Evolutionary conservation across 495 filamentous ascomycete genomes (phyloP).

Genomic region (Penicillium malachiteum): DNA sequence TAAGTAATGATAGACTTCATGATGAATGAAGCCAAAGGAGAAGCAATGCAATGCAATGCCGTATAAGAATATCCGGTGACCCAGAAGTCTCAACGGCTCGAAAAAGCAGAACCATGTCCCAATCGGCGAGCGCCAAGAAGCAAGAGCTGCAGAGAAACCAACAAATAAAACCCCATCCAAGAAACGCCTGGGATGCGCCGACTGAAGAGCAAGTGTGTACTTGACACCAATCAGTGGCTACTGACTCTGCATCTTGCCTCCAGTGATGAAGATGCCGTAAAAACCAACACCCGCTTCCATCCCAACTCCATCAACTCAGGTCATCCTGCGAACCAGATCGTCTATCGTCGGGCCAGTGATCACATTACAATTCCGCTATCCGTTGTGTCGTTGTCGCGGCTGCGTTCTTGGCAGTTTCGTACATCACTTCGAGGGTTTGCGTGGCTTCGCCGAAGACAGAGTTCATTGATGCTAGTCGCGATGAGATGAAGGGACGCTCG

Average conservation of each 20-base stretch:
- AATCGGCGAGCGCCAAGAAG: neutral
- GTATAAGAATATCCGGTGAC: neutral
- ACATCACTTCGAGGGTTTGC: conserved; percentile 37
- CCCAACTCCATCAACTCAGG: neutral
- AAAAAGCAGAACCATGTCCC: neutral
- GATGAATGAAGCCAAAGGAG: neutral
- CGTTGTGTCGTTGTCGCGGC: conserved; percentile 34
- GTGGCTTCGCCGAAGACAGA: conserved; percentile 42
- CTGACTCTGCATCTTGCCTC: neutral
- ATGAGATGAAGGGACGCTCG: conserved; percentile 53
- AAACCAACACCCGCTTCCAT: neutral
- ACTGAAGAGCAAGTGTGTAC: neutral
- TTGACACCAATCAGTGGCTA: neutral
- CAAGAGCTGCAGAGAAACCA: conserved; percentile 3
- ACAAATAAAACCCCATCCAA: neutral
- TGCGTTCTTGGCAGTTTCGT: conserved; percentile 42
- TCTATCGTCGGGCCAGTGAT: neutral
- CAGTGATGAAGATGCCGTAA: neutral
- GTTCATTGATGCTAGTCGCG: conserved; percentile 33
- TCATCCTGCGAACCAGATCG: neutral
- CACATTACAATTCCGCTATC: conserved; percentile 41
- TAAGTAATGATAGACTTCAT: neutral
- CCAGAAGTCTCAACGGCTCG: neutral
- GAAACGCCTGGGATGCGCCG: conserved; percentile 17
- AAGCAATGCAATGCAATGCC: neutral